Base-by-base conservation (phyloP, 2,329 filamentous ascomycete species). In the Bimuria novae-zelandiae region DNA sequence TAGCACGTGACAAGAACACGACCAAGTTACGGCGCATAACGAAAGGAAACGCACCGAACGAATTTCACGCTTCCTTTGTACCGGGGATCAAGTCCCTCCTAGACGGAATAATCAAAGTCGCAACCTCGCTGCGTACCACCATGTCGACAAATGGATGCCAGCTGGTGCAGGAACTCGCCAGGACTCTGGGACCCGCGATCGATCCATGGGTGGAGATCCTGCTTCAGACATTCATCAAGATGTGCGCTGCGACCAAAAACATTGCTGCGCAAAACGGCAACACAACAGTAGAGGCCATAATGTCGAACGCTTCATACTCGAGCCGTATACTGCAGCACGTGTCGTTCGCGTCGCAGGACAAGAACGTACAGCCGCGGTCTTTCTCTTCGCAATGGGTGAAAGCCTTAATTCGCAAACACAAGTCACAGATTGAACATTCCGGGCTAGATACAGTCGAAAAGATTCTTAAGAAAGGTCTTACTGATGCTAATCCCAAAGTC, bases 201-300 rank as follows among this genome's bases (percentile, higher is more conserved):
- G 93, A 97, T 66, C 84, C 88, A 10, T 89, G 96, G 86, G 88
- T 94, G 7, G 93, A 97, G 75, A 84, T 97, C 45, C 80, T 97
- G 19, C 84, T 97, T 76, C 92, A 96, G 68, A 88, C 85, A 23
- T 85, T 97, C 63, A 86, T 97, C 77, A 97, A 96, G 75, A 84
- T 97, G 58, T 92, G 89, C 60, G 90, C 87, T 8, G 87, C 87
- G 21, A 95, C 93, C 42, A 99, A 99, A 75, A 96, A 95, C 73
- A 96, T 99, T 62, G 87, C 85, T 52, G 91, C 91, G 0, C 88
- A 96, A 66, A 87, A 89, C 59, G 93, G 90, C 47, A 92, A 95
- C 67, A 73, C 79, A 14, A 90, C 89, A 0, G 87, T 96, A n/a
- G 88, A 94, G 60, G 85, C 82, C 17, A 87, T 99, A 47, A 83